Evolutionary conservation across 768 basidiomycete genomes (phyloP), one percentile per base, ranked within the genome.

Genomic region (Leccinum olivaceopallidum): DNA sequence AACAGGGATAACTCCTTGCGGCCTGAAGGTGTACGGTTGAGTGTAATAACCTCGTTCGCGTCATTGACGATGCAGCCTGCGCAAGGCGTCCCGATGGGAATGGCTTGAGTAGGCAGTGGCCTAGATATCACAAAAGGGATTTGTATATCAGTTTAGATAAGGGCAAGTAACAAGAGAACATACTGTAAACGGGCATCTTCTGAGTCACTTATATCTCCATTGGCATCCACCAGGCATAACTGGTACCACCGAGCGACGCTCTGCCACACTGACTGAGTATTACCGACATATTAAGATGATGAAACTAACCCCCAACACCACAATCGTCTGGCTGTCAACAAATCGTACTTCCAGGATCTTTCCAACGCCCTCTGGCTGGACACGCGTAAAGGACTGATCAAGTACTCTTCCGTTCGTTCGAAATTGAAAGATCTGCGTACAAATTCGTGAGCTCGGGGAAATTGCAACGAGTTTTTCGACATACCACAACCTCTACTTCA

Each of bases 401-500:
- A 53, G 4, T 18, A 22, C 6, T 24, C 3, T 34, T 22, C 53
- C 60, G 28, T 62, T 60, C 1, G 16, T 55, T 42, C 59, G 67
- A 57, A 65, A 65, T n/a, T 62, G 67, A 32, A 69, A 71, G 28
- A 69, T 42, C 71, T 72, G 36, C 20, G 32, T 4, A 13, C 16
- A 24, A 44, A 47, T 5, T 7, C 6, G 18, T 61, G 16, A 68
- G 20, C 28, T 10, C 14, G 6, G 9, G n/a, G 5, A 5, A 10
- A 30, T 56, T 14, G 2, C 32, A n/a, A 1, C 3, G 32, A 1
- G 12, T 4, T 20, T 42, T 39, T 13, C 20, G 14, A 63, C 72
- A 26, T 30, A 74, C 73, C 65, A 58, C 18, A 52, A 73, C 55
- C 22, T 78, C 76, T 12, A 73, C 51, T 28, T 79, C 73, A 5